Conservation (phyloP, 768 basidiomycete species). For the Hirschioporus abietinus region DNA sequence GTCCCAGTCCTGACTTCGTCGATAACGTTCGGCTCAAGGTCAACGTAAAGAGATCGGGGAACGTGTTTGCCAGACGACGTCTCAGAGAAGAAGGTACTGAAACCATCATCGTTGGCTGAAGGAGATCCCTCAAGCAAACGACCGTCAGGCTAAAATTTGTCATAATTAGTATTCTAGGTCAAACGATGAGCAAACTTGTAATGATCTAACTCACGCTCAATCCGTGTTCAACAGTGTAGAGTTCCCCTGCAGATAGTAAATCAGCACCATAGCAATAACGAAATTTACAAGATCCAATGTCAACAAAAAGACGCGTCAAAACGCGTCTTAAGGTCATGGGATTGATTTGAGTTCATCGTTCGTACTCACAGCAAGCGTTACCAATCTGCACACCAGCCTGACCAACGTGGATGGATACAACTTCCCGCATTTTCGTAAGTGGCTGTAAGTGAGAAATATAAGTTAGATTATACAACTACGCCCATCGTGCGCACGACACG, state of each 20-base stretch:
- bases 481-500: neutral
- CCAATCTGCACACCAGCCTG: constrained; percentile 98
- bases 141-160: constrained; percentile 76
- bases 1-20: constrained; percentile 95
- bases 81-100: constrained; percentile 99
- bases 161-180: constrained; percentile 8
- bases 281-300: constrained; percentile 12
- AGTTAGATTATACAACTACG: neutral
- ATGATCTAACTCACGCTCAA: constrained; percentile 66
- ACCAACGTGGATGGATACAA: constrained; percentile 97
- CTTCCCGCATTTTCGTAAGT: constrained; percentile 73
- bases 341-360: constrained; percentile 17
- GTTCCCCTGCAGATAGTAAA: constrained; percentile 67
- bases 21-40: constrained; percentile 95
- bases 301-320: constrained; percentile 30
- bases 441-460: constrained; percentile 4
- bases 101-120: constrained; percentile 78
- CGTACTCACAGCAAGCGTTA: constrained; percentile 92
- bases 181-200: constrained; percentile 7
- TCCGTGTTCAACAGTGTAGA: constrained; percentile 98
- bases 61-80: constrained; percentile 95
- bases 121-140: constrained; percentile 77
- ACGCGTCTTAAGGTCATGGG: constrained; percentile 13
- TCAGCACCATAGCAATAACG: constrained; percentile 15
- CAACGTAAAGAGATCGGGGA: constrained; percentile 94